Percentiles rank a stretch among this genome's conserved stretches.
Conservation (phyloP, 192 early-diverging fungal genomes). For the Geranomyces michiganensis region DNA sequence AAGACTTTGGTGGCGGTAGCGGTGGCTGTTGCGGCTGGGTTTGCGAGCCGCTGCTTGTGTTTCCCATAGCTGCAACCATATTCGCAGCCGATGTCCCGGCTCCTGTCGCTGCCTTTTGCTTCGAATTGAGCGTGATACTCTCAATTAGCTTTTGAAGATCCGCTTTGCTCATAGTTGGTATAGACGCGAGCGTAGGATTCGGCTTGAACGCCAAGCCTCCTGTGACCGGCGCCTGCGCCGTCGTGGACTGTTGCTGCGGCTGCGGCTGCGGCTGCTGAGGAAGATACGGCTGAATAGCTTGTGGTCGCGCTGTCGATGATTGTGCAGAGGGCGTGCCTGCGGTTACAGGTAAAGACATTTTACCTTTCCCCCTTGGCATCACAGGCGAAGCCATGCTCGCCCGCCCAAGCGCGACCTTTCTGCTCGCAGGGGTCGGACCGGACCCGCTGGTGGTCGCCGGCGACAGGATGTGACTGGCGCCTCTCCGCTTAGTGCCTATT, state of each 20-base stretch:
- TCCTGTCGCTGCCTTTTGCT: constrained; percentile 12
- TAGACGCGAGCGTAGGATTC: background rate
- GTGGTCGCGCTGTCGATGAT: background rate
- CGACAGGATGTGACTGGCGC: background rate
- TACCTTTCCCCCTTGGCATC: background rate
- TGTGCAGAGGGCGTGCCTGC: background rate
- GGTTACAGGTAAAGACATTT: background rate
- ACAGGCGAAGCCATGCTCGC: background rate
- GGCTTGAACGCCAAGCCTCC: background rate
- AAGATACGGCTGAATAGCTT: background rate
- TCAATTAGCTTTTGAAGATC: constrained; percentile 30
- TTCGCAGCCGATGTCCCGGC: too few relatives aligned
- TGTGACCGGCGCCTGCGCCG: background rate
- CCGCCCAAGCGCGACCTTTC: background rate
- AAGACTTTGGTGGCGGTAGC: too few relatives aligned
- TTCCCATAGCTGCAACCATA: too few relatives aligned
- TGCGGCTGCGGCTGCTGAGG: constrained; percentile 16
- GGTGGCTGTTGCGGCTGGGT: too few relatives aligned
- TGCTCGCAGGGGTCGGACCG: background rate
- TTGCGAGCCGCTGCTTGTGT: too few relatives aligned
- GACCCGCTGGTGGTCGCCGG: background rate
- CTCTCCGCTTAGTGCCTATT: constrained; percentile 27
- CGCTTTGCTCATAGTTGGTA: background rate
- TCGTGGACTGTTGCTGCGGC: background rate
- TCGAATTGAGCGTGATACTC: constrained; percentile 16